Evolutionary conservation across 768 basidiomycete species (phyloP).

Genomic region (Phlegmacium glaucopus): DNA sequence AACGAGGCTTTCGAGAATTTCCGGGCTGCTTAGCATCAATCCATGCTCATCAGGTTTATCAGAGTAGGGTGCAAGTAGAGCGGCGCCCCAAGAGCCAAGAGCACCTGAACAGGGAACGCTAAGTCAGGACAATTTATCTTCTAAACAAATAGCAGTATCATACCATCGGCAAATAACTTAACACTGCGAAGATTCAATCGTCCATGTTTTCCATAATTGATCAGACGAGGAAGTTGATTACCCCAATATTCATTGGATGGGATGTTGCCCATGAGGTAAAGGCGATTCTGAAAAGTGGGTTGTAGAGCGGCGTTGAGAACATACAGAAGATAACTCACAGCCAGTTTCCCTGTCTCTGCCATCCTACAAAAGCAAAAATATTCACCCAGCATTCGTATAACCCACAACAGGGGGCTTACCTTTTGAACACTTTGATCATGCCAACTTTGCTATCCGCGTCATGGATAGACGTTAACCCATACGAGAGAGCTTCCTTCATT

Average conservation of each 20-base stretch:
- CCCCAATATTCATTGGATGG: slow-evolving; percentile 66
- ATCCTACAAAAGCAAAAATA: slow-evolving; percentile 39
- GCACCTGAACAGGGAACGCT: slow-evolving; percentile 52
- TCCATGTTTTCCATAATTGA: slow-evolving; percentile 53
- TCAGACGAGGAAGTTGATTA: slow-evolving; percentile 50
- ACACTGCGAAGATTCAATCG: slow-evolving; percentile 60
- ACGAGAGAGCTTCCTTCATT: slow-evolving; percentile 63
- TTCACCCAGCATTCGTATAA: neutral
- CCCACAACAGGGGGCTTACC: slow-evolving; percentile 35
- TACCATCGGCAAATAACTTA: slow-evolving; percentile 79
- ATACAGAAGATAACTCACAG: slow-evolving; percentile 40
- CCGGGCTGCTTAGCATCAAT: slow-evolving; percentile 58
- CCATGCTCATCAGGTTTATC: slow-evolving; percentile 74
- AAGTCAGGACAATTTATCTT: neutral
- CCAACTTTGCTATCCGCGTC: slow-evolving; percentile 61
- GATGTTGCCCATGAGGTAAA: slow-evolving; percentile 59
- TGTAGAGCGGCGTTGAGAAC: neutral
- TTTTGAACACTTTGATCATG: slow-evolving; percentile 60
- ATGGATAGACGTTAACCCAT: slow-evolving; percentile 84
- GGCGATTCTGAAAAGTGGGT: slow-evolving; percentile 40
- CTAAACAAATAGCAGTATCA: slow-evolving; percentile 2
- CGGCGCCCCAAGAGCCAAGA: slow-evolving; percentile 90
- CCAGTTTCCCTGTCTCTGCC: slow-evolving; percentile 65
- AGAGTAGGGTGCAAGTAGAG: slow-evolving; percentile 79
- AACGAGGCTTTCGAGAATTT: slow-evolving; percentile 51